These are phyloP conservation scores for Stachybotrys chlorohalonatus DNA, from an alignment of 2,329 filamentous ascomycete genomes.

Conservation along the genomic window DNA sequence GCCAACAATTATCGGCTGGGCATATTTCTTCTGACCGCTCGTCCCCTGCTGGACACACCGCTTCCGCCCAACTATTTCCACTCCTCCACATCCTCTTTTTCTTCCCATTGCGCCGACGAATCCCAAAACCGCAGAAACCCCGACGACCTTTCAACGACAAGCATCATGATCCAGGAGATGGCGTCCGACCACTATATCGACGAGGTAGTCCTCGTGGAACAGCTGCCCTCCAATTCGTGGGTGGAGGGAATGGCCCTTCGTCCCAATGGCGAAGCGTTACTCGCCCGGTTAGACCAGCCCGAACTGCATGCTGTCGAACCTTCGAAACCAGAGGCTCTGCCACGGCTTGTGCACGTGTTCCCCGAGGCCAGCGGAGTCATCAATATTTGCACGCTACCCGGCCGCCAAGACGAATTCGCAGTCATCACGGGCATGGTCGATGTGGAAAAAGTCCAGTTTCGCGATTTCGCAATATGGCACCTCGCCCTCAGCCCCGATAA, in stretches of 20 bases:
- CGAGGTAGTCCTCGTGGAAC: slow-evolving; percentile 2
- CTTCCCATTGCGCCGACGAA: background rate
- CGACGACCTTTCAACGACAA: background rate
- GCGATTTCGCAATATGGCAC: slow-evolving; percentile 2
- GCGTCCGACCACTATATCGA: background rate
- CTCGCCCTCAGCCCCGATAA: slow-evolving; percentile 1
- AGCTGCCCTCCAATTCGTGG: slow-evolving; percentile 1
- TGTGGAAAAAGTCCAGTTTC: slow-evolving; percentile 2
- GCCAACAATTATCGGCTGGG: background rate
- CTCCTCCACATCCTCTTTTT: background rate
- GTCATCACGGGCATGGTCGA: slow-evolving; percentile 4
- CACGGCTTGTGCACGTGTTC: slow-evolving; percentile 3
- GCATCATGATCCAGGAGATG: background rate
- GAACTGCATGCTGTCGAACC: slow-evolving; percentile 3
- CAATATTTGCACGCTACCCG: slow-evolving; percentile 3
- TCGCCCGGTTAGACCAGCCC: slow-evolving; percentile 1
- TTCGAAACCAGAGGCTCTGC: background rate
- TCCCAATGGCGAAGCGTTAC: background rate
- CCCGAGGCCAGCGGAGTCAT: slow-evolving; percentile 2
- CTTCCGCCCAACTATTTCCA: background rate
- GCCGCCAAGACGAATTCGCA: slow-evolving; percentile 4
- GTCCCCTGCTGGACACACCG: background rate
- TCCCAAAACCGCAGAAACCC: background rate
- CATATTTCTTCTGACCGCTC: background rate
- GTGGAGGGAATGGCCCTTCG: slow-evolving; percentile 1